A percentile compares a stretch with the other conserved stretches of the same genome.
Evolutionary conservation across 2,329 filamentous ascomycete species (phyloP).

Genomic region (Cercospora sp.): DNA sequence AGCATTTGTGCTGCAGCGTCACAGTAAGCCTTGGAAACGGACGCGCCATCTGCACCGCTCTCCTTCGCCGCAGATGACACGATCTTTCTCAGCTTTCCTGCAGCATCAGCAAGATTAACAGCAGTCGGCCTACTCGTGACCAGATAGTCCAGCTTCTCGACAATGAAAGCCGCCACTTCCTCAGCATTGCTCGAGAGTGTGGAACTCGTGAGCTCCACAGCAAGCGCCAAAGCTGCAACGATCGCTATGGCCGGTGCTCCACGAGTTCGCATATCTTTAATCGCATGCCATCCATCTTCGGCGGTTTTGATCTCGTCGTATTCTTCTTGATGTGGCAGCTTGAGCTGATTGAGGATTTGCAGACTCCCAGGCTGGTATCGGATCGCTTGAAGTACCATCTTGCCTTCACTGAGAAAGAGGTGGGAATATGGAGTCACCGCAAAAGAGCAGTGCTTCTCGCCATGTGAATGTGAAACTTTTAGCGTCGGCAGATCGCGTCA

Average conservation of each 20-base stretch:
- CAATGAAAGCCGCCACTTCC: conserved; percentile 67
- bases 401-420: conserved; percentile 1
- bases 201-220: conserved; percentile 72
- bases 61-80: conserved; percentile 55
- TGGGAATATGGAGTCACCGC: not conserved
- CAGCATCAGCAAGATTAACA: conserved; percentile 90
- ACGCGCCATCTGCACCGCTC: conserved; percentile 49
- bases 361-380: conserved; percentile 71
- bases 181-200: conserved; percentile 56
- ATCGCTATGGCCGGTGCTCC: conserved; percentile 96
- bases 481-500: conserved; percentile 17
- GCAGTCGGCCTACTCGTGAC: conserved; percentile 89
- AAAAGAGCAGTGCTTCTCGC: not conserved
- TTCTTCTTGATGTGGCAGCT: conserved; percentile 75
- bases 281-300: conserved; percentile 78
- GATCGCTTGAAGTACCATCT: conserved; percentile 72
- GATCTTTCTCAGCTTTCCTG: conserved; percentile 70
- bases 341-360: conserved; percentile 80
- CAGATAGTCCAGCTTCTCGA: conserved; percentile 78
- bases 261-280: conserved; percentile 75
- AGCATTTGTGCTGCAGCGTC: conserved; percentile 82
- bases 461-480: conserved; percentile 14
- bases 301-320: conserved; percentile 72
- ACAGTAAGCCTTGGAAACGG: conserved; percentile 71
- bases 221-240: conserved; percentile 86